These are phyloP conservation scores for Pseudozyma pruni DNA, from an alignment of 1,284 basidiomycete species.

Conservation along the genomic window DNA sequence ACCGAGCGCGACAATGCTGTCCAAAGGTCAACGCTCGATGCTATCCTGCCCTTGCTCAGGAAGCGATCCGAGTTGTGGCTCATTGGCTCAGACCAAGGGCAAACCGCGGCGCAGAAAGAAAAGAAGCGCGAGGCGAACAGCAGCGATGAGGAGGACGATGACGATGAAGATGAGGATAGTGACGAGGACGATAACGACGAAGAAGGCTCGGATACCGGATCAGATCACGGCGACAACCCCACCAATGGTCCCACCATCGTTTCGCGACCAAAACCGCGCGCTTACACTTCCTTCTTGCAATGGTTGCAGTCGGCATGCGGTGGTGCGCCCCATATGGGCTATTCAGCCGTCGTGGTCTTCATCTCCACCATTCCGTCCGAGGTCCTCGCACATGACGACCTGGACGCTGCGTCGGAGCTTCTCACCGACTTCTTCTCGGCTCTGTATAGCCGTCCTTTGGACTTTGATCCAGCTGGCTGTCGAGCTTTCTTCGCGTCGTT, in stretches of 20 bases:
- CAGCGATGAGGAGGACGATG: constrained; percentile 20
- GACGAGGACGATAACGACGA: constrained; percentile 29
- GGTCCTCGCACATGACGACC: constrained; percentile 67
- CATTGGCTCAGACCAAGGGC: constrained; percentile 7
- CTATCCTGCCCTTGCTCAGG: constrained; percentile 56
- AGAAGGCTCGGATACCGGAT: constrained; percentile 16
- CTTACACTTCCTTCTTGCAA: constrained; percentile 72
- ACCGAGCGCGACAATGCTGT: constrained; percentile 58
- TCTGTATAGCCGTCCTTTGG: constrained; percentile 75
- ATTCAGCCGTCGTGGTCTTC: constrained; percentile 80
- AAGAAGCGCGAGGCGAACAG: constrained; percentile 5
- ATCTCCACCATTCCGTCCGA: constrained; percentile 79
- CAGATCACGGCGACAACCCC: constrained; percentile 4
- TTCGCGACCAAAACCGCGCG: constrained; percentile 20
- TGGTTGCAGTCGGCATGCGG: constrained; percentile 81
- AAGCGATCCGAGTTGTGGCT: constrained; percentile 64
- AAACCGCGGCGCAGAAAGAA: background rate
- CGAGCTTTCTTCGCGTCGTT: constrained; percentile 76
- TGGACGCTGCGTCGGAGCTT: constrained; percentile 70
- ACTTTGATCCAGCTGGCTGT: constrained; percentile 39
- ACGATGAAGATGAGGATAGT: constrained; percentile 24
- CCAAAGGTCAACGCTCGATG: constrained; percentile 50
- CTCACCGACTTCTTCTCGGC: constrained; percentile 82
- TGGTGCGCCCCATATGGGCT: constrained; percentile 79
- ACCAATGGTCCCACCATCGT: background rate